These are phyloP conservation scores for Bidens hawaiensis DNA, from an alignment of 140 eudicot genomes.

Conservation along the genomic window DNA sequence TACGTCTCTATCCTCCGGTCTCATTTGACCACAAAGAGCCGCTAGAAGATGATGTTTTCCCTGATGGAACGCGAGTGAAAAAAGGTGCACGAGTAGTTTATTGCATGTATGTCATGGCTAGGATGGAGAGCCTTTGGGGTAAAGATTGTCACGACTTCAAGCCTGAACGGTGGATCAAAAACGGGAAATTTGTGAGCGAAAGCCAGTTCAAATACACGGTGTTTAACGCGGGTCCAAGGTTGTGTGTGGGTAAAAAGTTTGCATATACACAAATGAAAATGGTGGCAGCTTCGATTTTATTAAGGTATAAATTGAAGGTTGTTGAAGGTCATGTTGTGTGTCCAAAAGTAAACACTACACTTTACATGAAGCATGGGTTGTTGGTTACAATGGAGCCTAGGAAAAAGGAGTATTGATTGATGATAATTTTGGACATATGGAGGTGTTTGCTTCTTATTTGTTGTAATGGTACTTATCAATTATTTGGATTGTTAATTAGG, in stretches of 20 bases:
- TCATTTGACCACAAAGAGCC: constrained; percentile 59
- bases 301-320: constrained; percentile 43
- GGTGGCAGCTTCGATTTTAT: constrained; percentile 58
- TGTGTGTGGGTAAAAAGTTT: constrained; percentile 63
- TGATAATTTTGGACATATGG: constrained; percentile 3
- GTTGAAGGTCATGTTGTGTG: constrained; percentile 39
- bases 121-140: constrained; percentile 56
- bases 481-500: constrained; percentile 7
- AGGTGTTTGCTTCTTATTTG: neutral
- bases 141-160: constrained; percentile 42
- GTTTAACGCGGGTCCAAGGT: constrained; percentile 64
- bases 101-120: constrained; percentile 38
- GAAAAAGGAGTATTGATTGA: constrained; percentile 13
- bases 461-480: constrained; percentile 12
- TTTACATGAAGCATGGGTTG: constrained; percentile 61
- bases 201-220: constrained; percentile 50
- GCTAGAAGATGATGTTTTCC: constrained; percentile 47
- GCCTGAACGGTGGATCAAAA: constrained; percentile 66
- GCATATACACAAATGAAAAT: constrained; percentile 67
- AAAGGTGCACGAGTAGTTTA: constrained; percentile 41
- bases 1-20: constrained; percentile 63
- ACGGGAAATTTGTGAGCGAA: constrained; percentile 43
- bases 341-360: constrained; percentile 54
- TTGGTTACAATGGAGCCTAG: constrained; percentile 47
- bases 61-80: constrained; percentile 38